Conservation (phyloP, 2,329 filamentous ascomycete species). For the Emergomyces pasteurianus region DNA sequence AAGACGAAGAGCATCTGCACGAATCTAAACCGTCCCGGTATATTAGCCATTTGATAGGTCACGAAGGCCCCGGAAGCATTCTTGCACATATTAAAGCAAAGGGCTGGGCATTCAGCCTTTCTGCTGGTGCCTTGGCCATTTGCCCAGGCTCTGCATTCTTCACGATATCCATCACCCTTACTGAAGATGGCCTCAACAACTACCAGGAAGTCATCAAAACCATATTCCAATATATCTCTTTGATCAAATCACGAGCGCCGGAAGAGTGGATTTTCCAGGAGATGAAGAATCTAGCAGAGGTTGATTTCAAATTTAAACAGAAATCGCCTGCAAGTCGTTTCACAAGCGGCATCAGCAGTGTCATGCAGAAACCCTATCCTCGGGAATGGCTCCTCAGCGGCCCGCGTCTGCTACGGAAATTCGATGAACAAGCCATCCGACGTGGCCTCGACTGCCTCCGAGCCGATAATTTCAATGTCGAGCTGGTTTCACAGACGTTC, state of each 20-base stretch:
- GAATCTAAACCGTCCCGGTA: slow-evolving; percentile 76
- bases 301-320: slow-evolving; percentile 90
- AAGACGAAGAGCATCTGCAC: slow-evolving; percentile 69
- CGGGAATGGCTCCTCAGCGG: slow-evolving; percentile 81
- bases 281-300: slow-evolving; percentile 77
- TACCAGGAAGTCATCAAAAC: slow-evolving; percentile 73
- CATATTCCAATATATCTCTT: slow-evolving; percentile 81
- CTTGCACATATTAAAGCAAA: slow-evolving; percentile 81
- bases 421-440: slow-evolving; percentile 65
- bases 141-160: slow-evolving; percentile 76
- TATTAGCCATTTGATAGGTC: slow-evolving; percentile 77
- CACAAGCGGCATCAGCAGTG: slow-evolving; percentile 68
- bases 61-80: slow-evolving; percentile 86
- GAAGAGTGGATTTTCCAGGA: slow-evolving; percentile 93
- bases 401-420: slow-evolving; percentile 62
- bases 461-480: slow-evolving; percentile 82
- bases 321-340: slow-evolving; percentile 85
- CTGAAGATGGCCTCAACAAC: slow-evolving; percentile 70
- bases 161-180: slow-evolving; percentile 65
- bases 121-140: slow-evolving; percentile 61
- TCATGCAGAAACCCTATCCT: slow-evolving; percentile 85
- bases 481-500: slow-evolving; percentile 68
- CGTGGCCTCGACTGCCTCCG: slow-evolving; percentile 61
- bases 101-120: slow-evolving; percentile 77
- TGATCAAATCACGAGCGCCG: slow-evolving; percentile 67